phyloP scores from a whole-genome alignment of 2,329 filamentous ascomycete species.

The Trichoderma afroharzianum region DNA sequence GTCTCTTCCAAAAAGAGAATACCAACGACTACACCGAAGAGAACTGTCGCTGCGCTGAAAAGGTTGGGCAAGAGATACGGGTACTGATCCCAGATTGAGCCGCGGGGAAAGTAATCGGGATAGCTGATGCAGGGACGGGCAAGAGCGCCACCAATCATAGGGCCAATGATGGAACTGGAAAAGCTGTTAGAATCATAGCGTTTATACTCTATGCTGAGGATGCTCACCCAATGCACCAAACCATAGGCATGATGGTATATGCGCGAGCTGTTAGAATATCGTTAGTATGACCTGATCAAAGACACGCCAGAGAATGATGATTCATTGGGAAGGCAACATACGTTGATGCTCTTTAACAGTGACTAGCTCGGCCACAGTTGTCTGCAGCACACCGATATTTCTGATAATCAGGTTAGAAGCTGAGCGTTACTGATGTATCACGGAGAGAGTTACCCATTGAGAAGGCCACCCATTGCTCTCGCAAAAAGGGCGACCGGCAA shows the following conservation, averaged over 20 bases:
- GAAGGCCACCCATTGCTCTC: conserved; percentile 79
- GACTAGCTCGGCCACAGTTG: conserved; percentile 89
- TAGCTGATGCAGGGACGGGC: conserved; percentile 83
- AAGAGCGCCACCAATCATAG: conserved; percentile 84
- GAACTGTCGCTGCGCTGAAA: conserved; percentile 78
- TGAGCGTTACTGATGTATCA: neutral
- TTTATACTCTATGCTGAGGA: neutral
- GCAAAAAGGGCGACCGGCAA: conserved; percentile 80
- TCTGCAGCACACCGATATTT: conserved; percentile 93
- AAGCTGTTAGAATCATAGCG: conserved; percentile 21
- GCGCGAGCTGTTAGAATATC: conserved; percentile 62
- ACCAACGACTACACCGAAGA: conserved; percentile 72
- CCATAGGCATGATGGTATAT: conserved; percentile 96
- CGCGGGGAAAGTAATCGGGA: conserved; percentile 66
- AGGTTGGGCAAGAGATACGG: conserved; percentile 91
- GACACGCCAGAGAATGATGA: neutral
- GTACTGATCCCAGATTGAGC: conserved; percentile 77
- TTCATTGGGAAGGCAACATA: conserved; percentile 41
- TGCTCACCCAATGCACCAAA: conserved; percentile 87
- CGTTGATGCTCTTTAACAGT: conserved; percentile 91
- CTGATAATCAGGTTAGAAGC: conserved; percentile 37
- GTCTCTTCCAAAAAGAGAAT: conserved; percentile 92
- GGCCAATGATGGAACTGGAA: conserved; percentile 81
- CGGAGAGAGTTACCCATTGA: conserved; percentile 72
- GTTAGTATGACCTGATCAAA: conserved; percentile 25